Conservation (phyloP, 2,329 filamentous ascomycete genomes). For the Zymoseptoria tritici region DNA sequence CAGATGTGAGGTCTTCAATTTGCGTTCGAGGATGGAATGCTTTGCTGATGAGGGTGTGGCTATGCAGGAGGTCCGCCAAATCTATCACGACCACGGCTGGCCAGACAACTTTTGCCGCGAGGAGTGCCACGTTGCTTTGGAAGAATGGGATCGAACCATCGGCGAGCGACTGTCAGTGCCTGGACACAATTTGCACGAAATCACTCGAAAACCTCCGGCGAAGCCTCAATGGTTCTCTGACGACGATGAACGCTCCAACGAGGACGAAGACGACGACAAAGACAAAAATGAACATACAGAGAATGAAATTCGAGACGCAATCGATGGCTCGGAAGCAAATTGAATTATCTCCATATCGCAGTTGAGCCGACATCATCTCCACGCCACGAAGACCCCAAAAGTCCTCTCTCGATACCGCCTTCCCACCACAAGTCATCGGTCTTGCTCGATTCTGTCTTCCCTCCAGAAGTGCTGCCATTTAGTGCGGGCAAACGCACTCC, state of each 20-base stretch:
- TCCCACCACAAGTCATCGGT: too few relatives aligned
- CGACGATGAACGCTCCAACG: background rate
- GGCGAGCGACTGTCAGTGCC: background rate
- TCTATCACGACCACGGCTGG: conserved; percentile 9
- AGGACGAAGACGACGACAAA: too few relatives aligned
- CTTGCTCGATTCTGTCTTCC: too few relatives aligned
- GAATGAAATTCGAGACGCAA: too few relatives aligned
- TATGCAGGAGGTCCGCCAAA: background rate
- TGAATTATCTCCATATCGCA: too few relatives aligned
- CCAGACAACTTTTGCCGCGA: conserved; percentile 4
- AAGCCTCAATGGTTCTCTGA: background rate
- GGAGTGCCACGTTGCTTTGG: conserved; percentile 1
- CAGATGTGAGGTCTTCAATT: background rate
- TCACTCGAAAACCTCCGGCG: background rate
- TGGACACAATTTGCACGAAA: background rate
- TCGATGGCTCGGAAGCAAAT: too few relatives aligned
- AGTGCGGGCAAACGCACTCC: too few relatives aligned
- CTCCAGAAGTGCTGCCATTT: too few relatives aligned
- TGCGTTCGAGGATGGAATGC: background rate
- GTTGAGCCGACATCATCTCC: too few relatives aligned
- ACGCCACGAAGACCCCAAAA: too few relatives aligned
- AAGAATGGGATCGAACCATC: conserved; percentile 2
- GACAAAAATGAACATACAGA: background rate
- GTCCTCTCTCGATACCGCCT: too few relatives aligned
- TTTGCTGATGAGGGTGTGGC: background rate